Evolutionary conservation across 2,329 filamentous ascomycete species (phyloP).

Genomic region (Colletotrichum tropicicola): DNA sequence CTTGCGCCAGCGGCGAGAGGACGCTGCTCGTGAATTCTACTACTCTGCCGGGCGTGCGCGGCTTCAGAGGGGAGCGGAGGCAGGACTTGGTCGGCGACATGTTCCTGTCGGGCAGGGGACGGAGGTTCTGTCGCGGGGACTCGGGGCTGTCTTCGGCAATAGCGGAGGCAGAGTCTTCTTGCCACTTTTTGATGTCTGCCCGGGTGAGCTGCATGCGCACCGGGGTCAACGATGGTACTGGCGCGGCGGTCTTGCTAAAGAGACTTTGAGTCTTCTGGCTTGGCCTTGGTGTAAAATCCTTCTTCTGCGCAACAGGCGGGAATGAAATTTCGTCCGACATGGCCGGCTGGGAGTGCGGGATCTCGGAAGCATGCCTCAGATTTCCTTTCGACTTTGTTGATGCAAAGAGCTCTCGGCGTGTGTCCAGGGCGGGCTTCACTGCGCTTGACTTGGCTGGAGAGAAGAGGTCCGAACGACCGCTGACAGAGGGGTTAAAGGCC

Average conservation of each 20-base stretch:
- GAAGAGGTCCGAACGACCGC: conserved; percentile 43
- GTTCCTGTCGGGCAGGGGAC: conserved; percentile 58
- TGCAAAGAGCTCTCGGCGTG: conserved; percentile 13
- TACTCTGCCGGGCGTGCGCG: conserved; percentile 65
- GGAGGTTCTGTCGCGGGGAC: conserved; percentile 47
- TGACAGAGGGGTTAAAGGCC: conserved; percentile 41
- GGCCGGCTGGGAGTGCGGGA: conserved; percentile 35
- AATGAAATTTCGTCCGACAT: conserved; percentile 43
- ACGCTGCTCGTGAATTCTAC: conserved; percentile 66
- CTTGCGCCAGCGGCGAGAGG: conserved; percentile 54
- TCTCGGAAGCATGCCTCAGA: conserved; percentile 12
- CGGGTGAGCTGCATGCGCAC: conserved; percentile 52
- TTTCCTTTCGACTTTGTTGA: neutral
- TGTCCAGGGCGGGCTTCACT: neutral
- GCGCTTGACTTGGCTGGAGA: conserved; percentile 40
- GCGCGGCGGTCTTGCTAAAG: conserved; percentile 45
- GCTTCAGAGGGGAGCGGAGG: conserved; percentile 65
- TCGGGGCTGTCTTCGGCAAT: conserved; percentile 48
- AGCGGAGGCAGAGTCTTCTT: conserved; percentile 47
- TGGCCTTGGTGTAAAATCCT: conserved; percentile 56
- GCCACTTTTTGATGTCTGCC: conserved; percentile 52
- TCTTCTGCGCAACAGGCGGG: conserved; percentile 54
- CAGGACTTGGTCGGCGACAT: conserved; percentile 66
- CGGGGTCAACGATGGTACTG: conserved; percentile 42
- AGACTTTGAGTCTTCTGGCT: conserved; percentile 46